Evolutionary conservation across 352 stramenopile species (phyloP), one percentile per base, ranked within the genome.

Genomic region (Phytophthora pistaciae): DNA sequence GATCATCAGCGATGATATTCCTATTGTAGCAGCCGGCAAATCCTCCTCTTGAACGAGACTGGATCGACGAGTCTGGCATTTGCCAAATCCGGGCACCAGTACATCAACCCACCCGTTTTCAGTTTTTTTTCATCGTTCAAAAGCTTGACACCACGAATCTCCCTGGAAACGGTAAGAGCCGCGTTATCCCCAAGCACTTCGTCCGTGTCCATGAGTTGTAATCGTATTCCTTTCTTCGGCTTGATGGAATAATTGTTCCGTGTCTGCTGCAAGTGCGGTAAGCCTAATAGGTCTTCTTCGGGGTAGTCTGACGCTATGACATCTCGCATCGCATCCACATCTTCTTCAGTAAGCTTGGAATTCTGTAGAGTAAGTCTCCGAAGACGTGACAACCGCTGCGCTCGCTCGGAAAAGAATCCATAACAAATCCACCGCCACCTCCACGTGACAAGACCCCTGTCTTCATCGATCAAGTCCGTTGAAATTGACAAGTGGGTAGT

Each of bases 91-190:
- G 5, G 33, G 60, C 6, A 60, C 33, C 18, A 60, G 36, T 1
- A 55, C 50, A 55, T 60, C 49, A 16, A 60, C 20, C 57, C 57
- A 64, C 11, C 48, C 60, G 25, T 58, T 53, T 14, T 50, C 23
- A 13, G 14, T 25, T n/a, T n/a, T n/a, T n/a, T n/a, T n/a, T 11
- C 21, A 49, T 38, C 18, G n/a, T 5, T 56, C 29, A 66, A 10
- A 4, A 59, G 6, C 21, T 59, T 57, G 11, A 52, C 21, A 16
- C 48, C 60, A 3, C 23, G 46, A 20, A 53, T 38, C 13, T 59
- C 33, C 4, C 36, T 42, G 8, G 31, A 16, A 25, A 67, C 38
- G 7, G 21, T 60, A 27, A 67, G 60, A 7, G 13, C 16, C 13
- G 60, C 18, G 14, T 60, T 55, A 3, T 36, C 46, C 0, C 49